Percentiles rank a stretch among this genome's conserved stretches.
Evolutionary conservation across 805 yeast genomes (phyloP).

Genomic region (Yarrowia sp.): DNA sequence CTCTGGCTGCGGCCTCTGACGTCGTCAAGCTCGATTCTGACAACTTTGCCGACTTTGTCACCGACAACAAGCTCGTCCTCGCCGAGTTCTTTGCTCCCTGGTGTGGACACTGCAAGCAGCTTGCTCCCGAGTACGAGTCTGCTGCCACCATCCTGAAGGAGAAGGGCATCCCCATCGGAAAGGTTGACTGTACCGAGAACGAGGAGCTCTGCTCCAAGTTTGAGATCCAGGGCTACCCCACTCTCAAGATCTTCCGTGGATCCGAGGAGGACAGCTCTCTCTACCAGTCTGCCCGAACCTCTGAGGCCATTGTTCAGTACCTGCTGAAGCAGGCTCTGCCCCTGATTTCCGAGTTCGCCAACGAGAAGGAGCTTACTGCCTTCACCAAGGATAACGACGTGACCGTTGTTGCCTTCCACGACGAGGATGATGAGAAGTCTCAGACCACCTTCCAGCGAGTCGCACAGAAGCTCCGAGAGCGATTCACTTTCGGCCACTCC

Average conservation of each 20-base stretch:
- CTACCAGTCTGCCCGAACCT: conserved; percentile 81
- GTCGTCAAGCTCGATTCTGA: conserved; percentile 74
- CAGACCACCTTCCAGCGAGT: conserved; percentile 59
- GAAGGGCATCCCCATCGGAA: conserved; percentile 39
- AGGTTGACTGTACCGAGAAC: conserved; percentile 80
- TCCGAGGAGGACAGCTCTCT: conserved; percentile 45
- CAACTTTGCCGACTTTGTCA: conserved; percentile 62
- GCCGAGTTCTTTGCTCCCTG: conserved; percentile 95
- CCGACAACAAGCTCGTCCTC: conserved; percentile 66
- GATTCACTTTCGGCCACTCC: conserved; percentile 55
- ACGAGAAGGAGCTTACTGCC: conserved; percentile 49
- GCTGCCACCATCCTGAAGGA: conserved; percentile 60
- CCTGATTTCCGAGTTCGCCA: conserved; percentile 53
- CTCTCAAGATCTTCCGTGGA: conserved; percentile 63
- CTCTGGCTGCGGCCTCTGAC: conserved; percentile 63
- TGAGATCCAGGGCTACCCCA: conserved; percentile 77
- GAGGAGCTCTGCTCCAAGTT: conserved; percentile 68
- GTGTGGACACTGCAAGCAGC: conserved; percentile 89
- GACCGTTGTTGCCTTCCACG: conserved; percentile 55
- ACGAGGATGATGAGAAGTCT: conserved; percentile 45
- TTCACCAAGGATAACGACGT: conserved; percentile 43
- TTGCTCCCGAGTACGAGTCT: conserved; percentile 61
- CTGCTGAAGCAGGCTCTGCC: conserved; percentile 84
- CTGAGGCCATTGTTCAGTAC: conserved; percentile 70
- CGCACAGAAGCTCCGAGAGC: conserved; percentile 65